Evolutionary conservation across 208 protist species (phyloP).

Genomic region (Trypanosoma congolense): DNA sequence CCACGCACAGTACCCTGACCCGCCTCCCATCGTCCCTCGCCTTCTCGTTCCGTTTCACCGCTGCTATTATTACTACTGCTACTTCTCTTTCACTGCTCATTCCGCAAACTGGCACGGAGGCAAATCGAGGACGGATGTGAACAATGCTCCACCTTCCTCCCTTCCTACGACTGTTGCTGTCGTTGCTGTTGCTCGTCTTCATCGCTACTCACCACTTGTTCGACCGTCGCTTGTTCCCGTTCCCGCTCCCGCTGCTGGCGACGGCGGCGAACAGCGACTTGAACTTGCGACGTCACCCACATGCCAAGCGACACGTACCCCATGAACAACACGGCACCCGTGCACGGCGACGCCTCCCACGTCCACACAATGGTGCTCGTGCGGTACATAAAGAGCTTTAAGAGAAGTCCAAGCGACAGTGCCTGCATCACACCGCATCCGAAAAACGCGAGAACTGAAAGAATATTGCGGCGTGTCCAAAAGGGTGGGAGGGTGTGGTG

Average conservation of each 20-base stretch:
- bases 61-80: too few relatives aligned
- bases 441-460: conserved; percentile 26
- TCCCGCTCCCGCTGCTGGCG: background rate
- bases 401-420: conserved; percentile 48
- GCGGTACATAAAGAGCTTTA: conserved; percentile 63
- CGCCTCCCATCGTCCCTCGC: too few relatives aligned
- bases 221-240: background rate
- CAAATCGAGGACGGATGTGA: too few relatives aligned
- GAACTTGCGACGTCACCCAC: background rate
- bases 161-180: too few relatives aligned
- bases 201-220: background rate
- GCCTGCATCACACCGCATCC: conserved; percentile 39
- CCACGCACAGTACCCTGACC: too few relatives aligned
- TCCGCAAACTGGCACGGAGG: too few relatives aligned
- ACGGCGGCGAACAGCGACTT: background rate
- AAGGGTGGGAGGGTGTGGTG: conserved; percentile 57
- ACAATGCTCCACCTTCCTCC: too few relatives aligned
- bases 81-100: too few relatives aligned
- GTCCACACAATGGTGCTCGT: conserved; percentile 60
- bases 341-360: conserved; percentile 69
- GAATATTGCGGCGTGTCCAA: conserved; percentile 38
- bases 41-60: too few relatives aligned
- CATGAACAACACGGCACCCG: conserved; percentile 43
- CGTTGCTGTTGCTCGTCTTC: too few relatives aligned
- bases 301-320: conserved; percentile 14